Evolutionary conservation across 2,329 filamentous ascomycete species (phyloP).

Genomic region (Sclerotiophoma versabilis): DNA sequence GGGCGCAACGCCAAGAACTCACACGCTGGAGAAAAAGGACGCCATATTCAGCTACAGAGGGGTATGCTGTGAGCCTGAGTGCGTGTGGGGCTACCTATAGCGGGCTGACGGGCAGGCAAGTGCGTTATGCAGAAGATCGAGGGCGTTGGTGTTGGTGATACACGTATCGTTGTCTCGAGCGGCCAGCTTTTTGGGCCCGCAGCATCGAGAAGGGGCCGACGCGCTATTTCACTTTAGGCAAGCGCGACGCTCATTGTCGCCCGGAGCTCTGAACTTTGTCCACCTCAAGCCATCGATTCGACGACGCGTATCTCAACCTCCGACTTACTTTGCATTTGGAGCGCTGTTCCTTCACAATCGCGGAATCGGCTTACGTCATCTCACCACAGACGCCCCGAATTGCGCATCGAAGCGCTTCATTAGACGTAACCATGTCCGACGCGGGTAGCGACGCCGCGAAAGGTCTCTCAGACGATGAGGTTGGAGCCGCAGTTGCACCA

Average conservation of each 20-base stretch:
- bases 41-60: conserved; percentile 39
- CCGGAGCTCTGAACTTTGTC: conserved; percentile 36
- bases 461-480: conserved; percentile 44
- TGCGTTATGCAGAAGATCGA: conserved; percentile 31
- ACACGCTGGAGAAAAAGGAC: conserved; percentile 54
- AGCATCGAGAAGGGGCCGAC: conserved; percentile 40
- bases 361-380: not conserved
- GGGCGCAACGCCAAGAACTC: conserved; percentile 47
- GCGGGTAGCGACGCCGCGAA: conserved; percentile 24
- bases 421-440: conserved; percentile 46
- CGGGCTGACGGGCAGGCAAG: conserved; percentile 21
- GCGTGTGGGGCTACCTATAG: conserved; percentile 10
- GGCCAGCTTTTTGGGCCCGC: conserved; percentile 35
- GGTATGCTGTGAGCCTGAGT: conserved; percentile 14
- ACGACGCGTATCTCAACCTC: conserved; percentile 13
- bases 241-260: conserved; percentile 22
- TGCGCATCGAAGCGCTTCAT: conserved; percentile 7
- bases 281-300: conserved; percentile 13
- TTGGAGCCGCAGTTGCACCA: conserved; percentile 42
- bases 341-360: not conserved
- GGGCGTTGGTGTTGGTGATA: conserved; percentile 39
- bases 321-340: not conserved
- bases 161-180: conserved; percentile 35
- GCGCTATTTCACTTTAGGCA: conserved; percentile 32
- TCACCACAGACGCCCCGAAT: not conserved